Evolutionary conservation across 345 rosid species (phyloP), one percentile per base, ranked within the genome.

Genomic region (Salix udensis): DNA sequence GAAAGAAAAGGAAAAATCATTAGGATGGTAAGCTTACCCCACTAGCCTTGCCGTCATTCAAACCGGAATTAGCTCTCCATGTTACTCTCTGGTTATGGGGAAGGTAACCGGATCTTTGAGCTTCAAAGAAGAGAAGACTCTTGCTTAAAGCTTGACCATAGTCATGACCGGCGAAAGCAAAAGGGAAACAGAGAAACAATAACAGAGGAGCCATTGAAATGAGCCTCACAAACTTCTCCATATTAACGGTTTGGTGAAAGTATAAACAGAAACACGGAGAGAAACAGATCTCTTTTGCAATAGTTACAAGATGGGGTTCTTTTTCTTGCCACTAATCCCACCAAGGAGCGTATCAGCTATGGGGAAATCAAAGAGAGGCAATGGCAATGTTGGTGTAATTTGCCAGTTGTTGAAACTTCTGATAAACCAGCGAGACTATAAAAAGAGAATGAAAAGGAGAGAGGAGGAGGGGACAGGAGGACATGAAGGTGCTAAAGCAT

Each of bases 41-140:
- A 76, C 96, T 94, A n/a, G 95, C 90, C 75, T 94, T 96, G 85
- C 98, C 99, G 61, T 96, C 99, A 71, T 73, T 83, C 48, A 96
- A 89, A 37, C 97, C 99, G 62, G 99, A 96, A 84, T 94, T 85
- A 68, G 91, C 81, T 72, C 99, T 92, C 99, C 99, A 96, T 19
- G 83, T 81, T 80, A 96, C 94, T 82, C 98, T 89, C 83, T 96
- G 98, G 86, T 81, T 89, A 69, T 76, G 84, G 53, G 99, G 99
- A 18, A 96, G 91, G 53, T 85, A 82, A 36, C 99, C 99, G 71
- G 99, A 96, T 87, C 99, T 91, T 82, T 96, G 99, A 79, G 98
- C 98, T 86, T 96, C 99, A 64, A 92, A 96, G 86, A 96, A 96
- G 76, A 96, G 89, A 80, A 94, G 81, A 92, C 99, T 91, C 78